Evolutionary conservation across 352 stramenopile species (phyloP).

Genomic region (Pythium plurisporium): DNA sequence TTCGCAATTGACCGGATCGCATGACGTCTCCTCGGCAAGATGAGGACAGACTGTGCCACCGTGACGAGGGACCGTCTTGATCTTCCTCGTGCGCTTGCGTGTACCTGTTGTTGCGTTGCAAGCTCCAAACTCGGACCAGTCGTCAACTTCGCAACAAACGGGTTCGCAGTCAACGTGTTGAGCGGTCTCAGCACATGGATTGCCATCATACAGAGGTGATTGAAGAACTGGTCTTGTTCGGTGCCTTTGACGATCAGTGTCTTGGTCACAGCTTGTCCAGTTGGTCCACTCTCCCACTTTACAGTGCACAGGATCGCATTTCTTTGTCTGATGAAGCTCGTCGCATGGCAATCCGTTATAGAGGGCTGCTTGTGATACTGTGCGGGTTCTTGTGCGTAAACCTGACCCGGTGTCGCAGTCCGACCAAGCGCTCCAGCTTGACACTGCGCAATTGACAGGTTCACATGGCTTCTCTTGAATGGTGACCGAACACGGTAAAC

Average conservation of each 20-base stretch:
- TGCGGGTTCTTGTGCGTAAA: conserved; percentile 31
- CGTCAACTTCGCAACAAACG: conserved; percentile 34
- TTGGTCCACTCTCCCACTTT: conserved; percentile 27
- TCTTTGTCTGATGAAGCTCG: conserved; percentile 32
- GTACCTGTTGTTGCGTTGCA: conserved; percentile 39
- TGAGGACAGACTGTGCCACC: conserved; percentile 30
- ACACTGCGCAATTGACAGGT: conserved; percentile 29
- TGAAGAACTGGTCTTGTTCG: conserved; percentile 32
- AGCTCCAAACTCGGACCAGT: conserved; percentile 39
- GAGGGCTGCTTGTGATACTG: conserved; percentile 22
- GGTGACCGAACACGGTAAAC: conserved; percentile 26
- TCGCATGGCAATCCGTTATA: conserved; percentile 41
- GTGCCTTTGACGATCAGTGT: conserved; percentile 33
- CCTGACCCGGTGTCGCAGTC: conserved; percentile 40
- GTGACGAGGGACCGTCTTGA: conserved; percentile 21
- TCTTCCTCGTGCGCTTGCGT: conserved; percentile 32
- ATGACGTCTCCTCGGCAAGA: conserved; percentile 30
- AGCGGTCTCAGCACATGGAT: conserved; percentile 25
- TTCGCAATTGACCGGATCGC: conserved; percentile 20
- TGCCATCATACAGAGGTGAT: conserved; percentile 28
- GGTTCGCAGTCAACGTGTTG: conserved; percentile 37
- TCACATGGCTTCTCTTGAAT: conserved; percentile 32
- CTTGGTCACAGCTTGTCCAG: conserved; percentile 52
- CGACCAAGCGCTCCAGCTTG: conserved; percentile 44
- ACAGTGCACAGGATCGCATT: conserved; percentile 41